A percentile compares a stretch with the other conserved stretches of the same genome.
phyloP scores from a whole-genome alignment of 129 eudicot genomes.

The Apium graveolens region DNA sequence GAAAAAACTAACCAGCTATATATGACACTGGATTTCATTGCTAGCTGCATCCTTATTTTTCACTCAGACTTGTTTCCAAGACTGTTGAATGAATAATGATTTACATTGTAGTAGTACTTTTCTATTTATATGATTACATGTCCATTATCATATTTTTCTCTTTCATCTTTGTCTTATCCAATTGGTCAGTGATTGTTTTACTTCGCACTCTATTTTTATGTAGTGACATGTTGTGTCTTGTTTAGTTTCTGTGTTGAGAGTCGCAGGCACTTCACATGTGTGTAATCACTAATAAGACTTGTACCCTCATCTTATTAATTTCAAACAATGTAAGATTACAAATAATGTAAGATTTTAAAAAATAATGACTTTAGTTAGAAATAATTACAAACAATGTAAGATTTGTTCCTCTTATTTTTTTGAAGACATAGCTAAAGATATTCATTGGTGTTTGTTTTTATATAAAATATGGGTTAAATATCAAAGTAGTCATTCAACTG shows the following conservation, averaged over 20 bases:
- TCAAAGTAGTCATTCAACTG: too few species aligned
- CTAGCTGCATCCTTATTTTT: neutral
- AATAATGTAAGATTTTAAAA: too few species aligned
- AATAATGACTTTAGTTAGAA: too few species aligned
- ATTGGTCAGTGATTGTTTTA: too few species aligned
- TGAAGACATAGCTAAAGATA: too few species aligned
- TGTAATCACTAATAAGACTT: neutral
- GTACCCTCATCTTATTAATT: neutral
- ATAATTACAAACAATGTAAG: too few species aligned
- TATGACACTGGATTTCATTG: neutral
- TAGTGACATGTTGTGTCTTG: neutral
- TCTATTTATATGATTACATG: neutral
- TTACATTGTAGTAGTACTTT: neutral
- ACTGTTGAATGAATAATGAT: neutral
- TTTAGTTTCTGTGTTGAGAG: neutral
- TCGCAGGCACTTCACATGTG: neutral
- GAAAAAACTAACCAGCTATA: neutral
- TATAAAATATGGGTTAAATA: too few species aligned
- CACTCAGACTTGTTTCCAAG: neutral
- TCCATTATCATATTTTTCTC: neutral
- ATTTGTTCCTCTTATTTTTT: too few species aligned
- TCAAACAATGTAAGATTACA: too few species aligned
- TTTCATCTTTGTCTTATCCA: neutral
- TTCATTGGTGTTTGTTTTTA: too few species aligned
- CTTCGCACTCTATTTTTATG: neutral